These are phyloP conservation scores for Misopates orontium DNA, from an alignment of 257 asterid genomes.

Conservation along the genomic window DNA sequence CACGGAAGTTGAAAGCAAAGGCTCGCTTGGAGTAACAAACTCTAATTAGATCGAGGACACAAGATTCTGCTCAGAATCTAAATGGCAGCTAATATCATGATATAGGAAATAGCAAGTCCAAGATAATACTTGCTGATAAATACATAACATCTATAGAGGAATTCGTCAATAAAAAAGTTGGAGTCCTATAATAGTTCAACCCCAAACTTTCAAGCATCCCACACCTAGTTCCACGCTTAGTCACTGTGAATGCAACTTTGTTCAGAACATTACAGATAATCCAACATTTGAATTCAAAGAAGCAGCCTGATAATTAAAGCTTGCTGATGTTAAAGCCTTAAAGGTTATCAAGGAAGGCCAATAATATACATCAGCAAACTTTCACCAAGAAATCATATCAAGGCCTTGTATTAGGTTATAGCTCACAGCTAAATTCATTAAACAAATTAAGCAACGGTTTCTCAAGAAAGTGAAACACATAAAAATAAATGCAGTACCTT, in stretches of 20 bases:
- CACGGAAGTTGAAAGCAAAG: not conserved
- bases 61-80: not conserved
- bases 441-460: not conserved
- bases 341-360: not conserved
- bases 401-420: not conserved
- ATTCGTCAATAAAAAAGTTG: not conserved
- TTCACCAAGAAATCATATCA: not conserved
- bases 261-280: not conserved
- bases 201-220: not conserved
- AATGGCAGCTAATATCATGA: not conserved
- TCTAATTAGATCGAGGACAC: not conserved
- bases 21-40: not conserved
- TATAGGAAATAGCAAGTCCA: not conserved
- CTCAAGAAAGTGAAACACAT: not conserved
- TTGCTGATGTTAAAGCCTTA: too few relatives aligned
- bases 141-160: not conserved
- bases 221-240: not conserved
- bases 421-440: slow-evolving; percentile 3
- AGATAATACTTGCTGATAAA: not conserved
- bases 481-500: slow-evolving; percentile 43
- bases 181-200: not conserved
- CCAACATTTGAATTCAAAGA: not conserved
- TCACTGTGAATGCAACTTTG: not conserved
- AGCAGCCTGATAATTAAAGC: not conserved
- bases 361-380: not conserved